Base-by-base conservation (phyloP, 2,329 filamentous ascomycete genomes). In the Pseudogymnoascus sp. region DNA sequence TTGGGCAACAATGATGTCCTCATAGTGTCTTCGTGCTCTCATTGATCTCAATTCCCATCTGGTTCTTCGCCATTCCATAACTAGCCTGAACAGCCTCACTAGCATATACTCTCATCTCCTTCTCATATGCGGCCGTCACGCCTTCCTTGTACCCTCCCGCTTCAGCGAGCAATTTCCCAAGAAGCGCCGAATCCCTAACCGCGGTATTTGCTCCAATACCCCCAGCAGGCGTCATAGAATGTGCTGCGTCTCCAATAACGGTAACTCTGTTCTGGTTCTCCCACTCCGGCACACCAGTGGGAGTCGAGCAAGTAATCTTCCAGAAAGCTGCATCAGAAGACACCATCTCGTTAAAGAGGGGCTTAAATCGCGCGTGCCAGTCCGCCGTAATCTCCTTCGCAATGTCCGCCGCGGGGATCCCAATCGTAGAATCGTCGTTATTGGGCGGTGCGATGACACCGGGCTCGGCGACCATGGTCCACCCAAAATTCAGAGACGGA, bases 241-340 rank as follows among this genome's bases (percentile, higher is more conserved):
- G 82, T 2, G 71, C 80, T 0, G 82, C 81, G 65, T 85, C 82
- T 1, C 82, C 82, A 60, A 85, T 80, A 0, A 84, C 74, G 0
- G 82, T 84, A 8, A 84, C 81, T 0, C 83, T 76, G 0, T 79
- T 76, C 60, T 84, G 78, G 47, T 83, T 86, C 7, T 72, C 66
- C 84, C 84, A 87, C 47, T 80, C 75, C 0, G 84, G 84, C 0
- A 87, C 81, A 1, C 83, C 83, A 0, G 75, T 75, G 0, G 83
- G 84, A 0, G 76, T 79, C 0, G 82, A 85, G 65, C 82, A 86
- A 1, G 83, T 86, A 57, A 87, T 86, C 66, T 85, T 87, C 82
- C 83, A 86, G 65, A 87, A 87, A 0, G 84, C 83, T 0, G 84
- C 80, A 64, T 87, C 81, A 0, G 70, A 64, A 61, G 78, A 79